These are phyloP conservation scores for Tetrahymena malaccensis DNA, from an alignment of 73 alveolate species.

Conservation along the genomic window DNA sequence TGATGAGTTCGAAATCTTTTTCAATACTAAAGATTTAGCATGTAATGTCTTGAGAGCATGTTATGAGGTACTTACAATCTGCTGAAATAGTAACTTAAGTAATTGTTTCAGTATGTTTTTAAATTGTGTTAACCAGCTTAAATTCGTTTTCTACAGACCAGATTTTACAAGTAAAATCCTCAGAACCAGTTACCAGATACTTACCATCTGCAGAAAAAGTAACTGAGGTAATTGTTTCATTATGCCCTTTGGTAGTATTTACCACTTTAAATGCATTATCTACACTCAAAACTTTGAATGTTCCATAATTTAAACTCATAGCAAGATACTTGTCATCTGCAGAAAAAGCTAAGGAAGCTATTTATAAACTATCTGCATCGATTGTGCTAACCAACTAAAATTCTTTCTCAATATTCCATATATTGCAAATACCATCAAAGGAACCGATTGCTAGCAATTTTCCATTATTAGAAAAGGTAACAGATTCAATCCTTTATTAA, in stretches of 20 bases:
- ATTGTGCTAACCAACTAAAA: neutral
- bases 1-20: neutral
- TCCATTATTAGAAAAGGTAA: neutral
- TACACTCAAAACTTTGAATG: neutral
- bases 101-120: neutral
- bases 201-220: neutral
- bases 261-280: neutral
- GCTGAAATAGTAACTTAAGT: neutral
- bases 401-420: neutral
- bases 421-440: no score
- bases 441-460: neutral
- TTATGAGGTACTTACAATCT: neutral
- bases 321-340: neutral
- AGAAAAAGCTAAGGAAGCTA: neutral
- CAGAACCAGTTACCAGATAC: neutral
- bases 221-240: neutral
- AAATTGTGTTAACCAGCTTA: neutral
- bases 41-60: neutral
- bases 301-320: neutral
- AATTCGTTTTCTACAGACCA: neutral
- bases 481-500: neutral
- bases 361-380: neutral
- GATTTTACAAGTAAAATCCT: no score
- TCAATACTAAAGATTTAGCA: neutral
- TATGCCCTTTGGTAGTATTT: neutral